Conservation (phyloP, 208 protist genomes). For the Naegleria lovaniensis region DNA sequence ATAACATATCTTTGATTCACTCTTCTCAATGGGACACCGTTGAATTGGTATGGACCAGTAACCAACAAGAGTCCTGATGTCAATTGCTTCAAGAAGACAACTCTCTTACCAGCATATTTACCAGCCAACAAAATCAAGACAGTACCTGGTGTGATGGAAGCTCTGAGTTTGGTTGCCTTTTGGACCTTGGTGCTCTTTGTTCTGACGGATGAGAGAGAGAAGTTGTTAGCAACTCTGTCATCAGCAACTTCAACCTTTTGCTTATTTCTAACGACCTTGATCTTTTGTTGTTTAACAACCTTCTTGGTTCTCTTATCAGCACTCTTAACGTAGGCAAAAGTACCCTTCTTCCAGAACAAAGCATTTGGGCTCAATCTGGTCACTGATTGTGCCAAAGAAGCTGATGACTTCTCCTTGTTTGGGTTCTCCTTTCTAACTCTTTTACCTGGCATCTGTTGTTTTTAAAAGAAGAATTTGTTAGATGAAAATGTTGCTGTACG, state of each 20-base stretch:
- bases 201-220: neutral
- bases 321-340: neutral
- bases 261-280: neutral
- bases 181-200: too few species aligned
- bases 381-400: neutral
- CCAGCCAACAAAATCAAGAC: conserved; percentile 92
- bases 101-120: conserved; percentile 88
- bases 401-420: neutral
- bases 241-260: neutral
- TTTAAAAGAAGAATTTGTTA: neutral
- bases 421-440: neutral
- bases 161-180: conserved; percentile 15
- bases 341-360: conserved; percentile 1
- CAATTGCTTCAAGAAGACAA: conserved; percentile 96
- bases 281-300: conserved; percentile 15
- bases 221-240: neutral
- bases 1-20: conserved; percentile 95
- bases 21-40: conserved; percentile 94
- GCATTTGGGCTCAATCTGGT: neutral
- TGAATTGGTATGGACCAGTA: conserved; percentile 86
- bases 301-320: neutral
- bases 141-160: conserved; percentile 70
- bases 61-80: conserved; percentile 87
- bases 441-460: neutral
- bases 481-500: neutral